Base-by-base conservation (phyloP, 192 early-diverging fungal genomes). In the Allomyces macrogynus region DNA sequence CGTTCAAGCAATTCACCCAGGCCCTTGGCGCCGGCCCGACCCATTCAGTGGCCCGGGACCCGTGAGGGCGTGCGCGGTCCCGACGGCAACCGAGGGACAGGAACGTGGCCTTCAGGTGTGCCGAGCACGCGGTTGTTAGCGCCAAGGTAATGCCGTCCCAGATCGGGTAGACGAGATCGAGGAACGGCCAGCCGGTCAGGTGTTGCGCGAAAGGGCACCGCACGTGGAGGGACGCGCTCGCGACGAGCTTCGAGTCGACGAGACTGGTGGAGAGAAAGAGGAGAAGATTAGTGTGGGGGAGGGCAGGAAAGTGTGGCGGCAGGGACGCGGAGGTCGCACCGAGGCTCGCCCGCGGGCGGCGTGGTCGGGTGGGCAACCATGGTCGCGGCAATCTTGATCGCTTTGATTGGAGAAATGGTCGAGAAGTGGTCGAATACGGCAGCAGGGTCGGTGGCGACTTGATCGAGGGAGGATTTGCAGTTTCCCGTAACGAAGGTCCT, bases 41-140 rank as follows among this genome's bases (percentile, higher is more conserved):
- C n/a, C 96, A 99, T 69, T 96, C 91, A 68, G 93, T 87, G 43
- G 80, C 78, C 61, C 97, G 77, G 72, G 92, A 93, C 40, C n/a
- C n/a, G 84, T 71, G 43, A 99, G 76, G 10, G 87, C 87, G 66
- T 99, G 84, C 57, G 76, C 62, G 62, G 84, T 84, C 22, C 86
- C 67, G 54, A 91, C 70, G 23, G 71, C 66, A 27, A 81, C 76
- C n/a, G 43, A 92, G 72, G 5, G 82, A 84, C n/a, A 92, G 76
- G 70, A 82, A 89, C 43, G 85, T 93, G 77, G 80, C 88, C 77
- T n/a, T 88, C 91, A 66, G 82, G 78, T 57, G 89, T 91, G 4
- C 82, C 87, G 67, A 95, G 72, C 65, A 83, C 77, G 5, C 76
- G 74, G 24, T 94, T 86, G 70, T 90, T 92, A 23, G 77, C 71